These are phyloP conservation scores for Clitopilus hobsonii DNA, from an alignment of 768 basidiomycete genomes.

Conservation along the genomic window DNA sequence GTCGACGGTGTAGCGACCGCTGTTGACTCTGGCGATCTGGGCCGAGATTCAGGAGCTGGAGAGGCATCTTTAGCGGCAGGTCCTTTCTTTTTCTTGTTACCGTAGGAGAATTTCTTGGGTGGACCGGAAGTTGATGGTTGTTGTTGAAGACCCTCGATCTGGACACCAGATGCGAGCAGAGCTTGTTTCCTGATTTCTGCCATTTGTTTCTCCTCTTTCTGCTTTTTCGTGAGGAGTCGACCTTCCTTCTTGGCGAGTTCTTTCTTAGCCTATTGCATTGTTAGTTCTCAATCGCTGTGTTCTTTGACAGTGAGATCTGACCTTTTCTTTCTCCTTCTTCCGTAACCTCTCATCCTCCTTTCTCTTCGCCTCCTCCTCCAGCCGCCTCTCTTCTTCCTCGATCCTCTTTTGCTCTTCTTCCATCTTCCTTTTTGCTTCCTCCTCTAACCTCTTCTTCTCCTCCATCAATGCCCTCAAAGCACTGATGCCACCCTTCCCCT, in stretches of 20 bases:
- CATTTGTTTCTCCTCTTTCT: slow-evolving; percentile 88
- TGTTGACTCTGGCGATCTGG: slow-evolving; percentile 41
- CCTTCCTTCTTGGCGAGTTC: slow-evolving; percentile 94
- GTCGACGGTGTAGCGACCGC: slow-evolving; percentile 19
- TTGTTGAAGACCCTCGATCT: slow-evolving; percentile 85
- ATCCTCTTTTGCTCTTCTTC: slow-evolving; percentile 80
- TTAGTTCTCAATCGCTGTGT: slow-evolving; percentile 2
- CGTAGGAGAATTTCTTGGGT: slow-evolving; percentile 78
- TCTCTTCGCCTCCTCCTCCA: slow-evolving; percentile 70
- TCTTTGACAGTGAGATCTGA: slow-evolving; percentile 18
- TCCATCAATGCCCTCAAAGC: slow-evolving; percentile 91
- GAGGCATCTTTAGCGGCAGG: slow-evolving; percentile 47
- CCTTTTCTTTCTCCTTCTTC: slow-evolving; percentile 88
- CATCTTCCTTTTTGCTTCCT: slow-evolving; percentile 65
- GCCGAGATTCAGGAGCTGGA: slow-evolving; percentile 49
- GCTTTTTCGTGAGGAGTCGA: slow-evolving; percentile 91
- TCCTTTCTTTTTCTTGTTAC: slow-evolving; percentile 77
- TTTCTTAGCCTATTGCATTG: slow-evolving; percentile 65
- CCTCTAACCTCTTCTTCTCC: slow-evolving; percentile 83
- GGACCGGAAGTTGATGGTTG: slow-evolving; percentile 33
- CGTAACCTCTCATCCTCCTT: slow-evolving; percentile 83
- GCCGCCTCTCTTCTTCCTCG: slow-evolving; percentile 83
- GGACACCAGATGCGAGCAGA: slow-evolving; percentile 82
- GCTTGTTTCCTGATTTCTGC: slow-evolving; percentile 91
- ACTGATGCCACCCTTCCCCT: slow-evolving; percentile 67